Base-by-base conservation (phyloP, 2,329 filamentous ascomycete species). In the Epichloe sp. region DNA sequence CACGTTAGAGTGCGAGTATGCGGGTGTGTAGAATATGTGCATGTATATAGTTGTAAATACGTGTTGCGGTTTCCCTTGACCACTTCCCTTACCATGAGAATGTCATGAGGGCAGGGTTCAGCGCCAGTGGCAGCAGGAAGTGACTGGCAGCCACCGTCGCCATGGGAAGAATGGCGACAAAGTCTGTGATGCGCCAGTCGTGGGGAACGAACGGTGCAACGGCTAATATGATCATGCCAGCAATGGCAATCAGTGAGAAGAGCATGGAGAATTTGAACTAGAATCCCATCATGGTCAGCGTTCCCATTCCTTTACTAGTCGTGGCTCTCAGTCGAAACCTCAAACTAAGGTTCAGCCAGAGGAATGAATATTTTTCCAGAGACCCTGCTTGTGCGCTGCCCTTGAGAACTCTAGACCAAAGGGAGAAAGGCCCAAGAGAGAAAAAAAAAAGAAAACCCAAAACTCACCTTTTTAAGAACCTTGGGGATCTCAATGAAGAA, bases 401-500 rank as follows among this genome's bases (percentile, higher is more conserved):
- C 23, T 26, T 26, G 23, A 26, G 6, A 26, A 26, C 23, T 26
- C 23, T 26, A 26, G 23, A 26, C 23, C 7, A 26, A 8, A 8
- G 6, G 23, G 23, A 26, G 23, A 8, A 26, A 26, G 23, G 23
- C 23, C 6, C 23, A 8, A 26, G 23, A 8, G 23, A 2, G n/a
- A 19, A 2, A 26, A 26, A 3, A 21, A 26, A 26, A 68, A 60
- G 3, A 12, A 34, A 43, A 36, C 7, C 40, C 62, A 59, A 66
- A 73, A 65, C 83, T 79, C 67, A 88, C 88, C 63, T 80, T 82
- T 82, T 82, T 84, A 59, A 91, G 65, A 41, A 94, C 85, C 63
- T 85, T 85, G 36, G 85, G 84, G 17, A 90, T 79, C 63, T 93
- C 88, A 54, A 87, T 85, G 69, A 90, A 91, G 69, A 94, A 94